These are phyloP conservation scores for Candida pseudoglaebosa DNA, from an alignment of 805 yeast genomes.

Conservation along the genomic window DNA sequence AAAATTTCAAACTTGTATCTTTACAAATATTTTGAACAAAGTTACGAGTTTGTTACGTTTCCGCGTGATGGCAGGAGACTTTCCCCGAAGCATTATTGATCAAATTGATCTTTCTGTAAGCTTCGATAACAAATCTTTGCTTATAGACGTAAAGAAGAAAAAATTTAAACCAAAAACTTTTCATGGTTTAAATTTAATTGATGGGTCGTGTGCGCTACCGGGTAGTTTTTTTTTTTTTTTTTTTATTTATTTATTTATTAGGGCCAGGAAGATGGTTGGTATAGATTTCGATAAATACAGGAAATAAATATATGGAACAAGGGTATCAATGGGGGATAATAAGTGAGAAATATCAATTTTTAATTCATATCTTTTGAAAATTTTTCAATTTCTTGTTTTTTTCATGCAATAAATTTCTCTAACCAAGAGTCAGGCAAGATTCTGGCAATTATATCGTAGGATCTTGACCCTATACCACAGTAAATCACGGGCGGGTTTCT, in stretches of 20 bases:
- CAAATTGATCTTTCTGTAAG: conserved; percentile 46
- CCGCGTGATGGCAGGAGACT: conserved; percentile 84
- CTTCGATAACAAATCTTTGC: conserved; percentile 79
- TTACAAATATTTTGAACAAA: conserved; percentile 18
- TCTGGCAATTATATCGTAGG: conserved; percentile 31
- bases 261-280: no score
- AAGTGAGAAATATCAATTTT: not conserved
- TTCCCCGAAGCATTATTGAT: conserved; percentile 67
- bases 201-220: not conserved
- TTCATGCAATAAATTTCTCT: conserved; percentile 18
- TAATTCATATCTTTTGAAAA: not conserved
- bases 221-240: no score
- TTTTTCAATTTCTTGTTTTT: not conserved
- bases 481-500: conserved; percentile 29
- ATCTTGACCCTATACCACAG: conserved; percentile 41
- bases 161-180: conserved; percentile 4
- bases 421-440: conserved; percentile 29
- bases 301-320: not conserved
- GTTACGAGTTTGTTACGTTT: conserved; percentile 44
- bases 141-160: conserved; percentile 52
- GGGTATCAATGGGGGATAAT: not conserved
- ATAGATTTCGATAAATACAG: no score
- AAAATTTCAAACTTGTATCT: conserved; percentile 1
- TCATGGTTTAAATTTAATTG: not conserved
- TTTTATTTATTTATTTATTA: no score